Evolutionary conservation across 2,329 filamentous ascomycete genomes (phyloP), one percentile per base, ranked within the genome.

Genomic region (Calonectria pseudoturangicola): DNA sequence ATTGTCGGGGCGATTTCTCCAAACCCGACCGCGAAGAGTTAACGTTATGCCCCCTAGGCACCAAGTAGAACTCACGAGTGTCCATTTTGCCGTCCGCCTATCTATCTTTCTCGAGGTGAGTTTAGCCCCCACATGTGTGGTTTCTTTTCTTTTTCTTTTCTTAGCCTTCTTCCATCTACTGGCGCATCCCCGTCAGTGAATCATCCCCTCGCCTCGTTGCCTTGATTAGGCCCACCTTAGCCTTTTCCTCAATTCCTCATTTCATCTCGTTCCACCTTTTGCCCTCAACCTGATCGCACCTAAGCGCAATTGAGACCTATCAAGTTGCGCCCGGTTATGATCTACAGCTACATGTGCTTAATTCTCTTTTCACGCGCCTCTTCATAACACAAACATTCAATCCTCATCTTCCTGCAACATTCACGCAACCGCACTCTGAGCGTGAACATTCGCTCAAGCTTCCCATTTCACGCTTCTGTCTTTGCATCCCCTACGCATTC

Each of bases 261-360:
- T 63, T 25, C 58, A 63, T 63, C 58, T 9, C 41, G 16, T 28
- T n/a, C 33, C 8, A 8, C n/a, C 13, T 16, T 16, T 36, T 36
- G 10, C 33, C n/a, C 16, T 16, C 43, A 48, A 36, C n/a, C n/a
- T n/a, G 4, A 68, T 30, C 43, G 33, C 51, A 15, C n/a, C 13
- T n/a, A 33, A 68, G 28, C 50, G 41, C 54, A 68, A 68, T 68
- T 39, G 33, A 58, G 33, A 21, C n/a, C 41, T 45, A 2, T 21
- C 18, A 47, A 10, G 21, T 36, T 18, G 21, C 13, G 56, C 21
- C 30, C 41, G 15, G 51, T 30, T 39, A 48, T n/a, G 43, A 16
- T 16, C 18, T 27, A 36, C 10, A 47, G 25, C 28, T 36, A 21
- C n/a, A 25, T 33, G 43, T n/a, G 33, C n/a, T 25, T 47, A 25